Conservation (phyloP, 768 basidiomycete genomes). For the Lactarius psammicola region DNA sequence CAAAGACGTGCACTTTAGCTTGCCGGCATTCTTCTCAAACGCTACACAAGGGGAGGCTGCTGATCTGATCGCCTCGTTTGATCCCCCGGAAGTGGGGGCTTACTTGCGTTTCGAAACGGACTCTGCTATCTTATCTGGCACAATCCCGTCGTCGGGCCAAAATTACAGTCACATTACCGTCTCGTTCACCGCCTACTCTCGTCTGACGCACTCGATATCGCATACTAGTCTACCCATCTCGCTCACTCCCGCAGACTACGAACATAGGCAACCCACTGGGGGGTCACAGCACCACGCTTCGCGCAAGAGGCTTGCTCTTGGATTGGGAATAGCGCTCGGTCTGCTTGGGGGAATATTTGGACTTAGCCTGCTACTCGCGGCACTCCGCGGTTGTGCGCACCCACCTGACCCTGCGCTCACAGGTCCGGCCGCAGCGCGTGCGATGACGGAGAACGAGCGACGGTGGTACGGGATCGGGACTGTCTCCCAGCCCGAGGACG, state of each 20-base stretch:
- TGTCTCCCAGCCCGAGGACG: slow-evolving; percentile 29
- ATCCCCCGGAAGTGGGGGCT: slow-evolving; percentile 47
- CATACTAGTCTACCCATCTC: slow-evolving; percentile 57
- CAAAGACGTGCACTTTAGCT: slow-evolving; percentile 49
- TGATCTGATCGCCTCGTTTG: slow-evolving; percentile 53
- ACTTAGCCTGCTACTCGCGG: slow-evolving; percentile 54
- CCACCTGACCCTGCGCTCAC: slow-evolving; percentile 60
- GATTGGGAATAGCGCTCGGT: slow-evolving; percentile 61
- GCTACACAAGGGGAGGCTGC: slow-evolving; percentile 44
- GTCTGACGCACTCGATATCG: slow-evolving; percentile 65
- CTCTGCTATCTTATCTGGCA: slow-evolving; percentile 52
- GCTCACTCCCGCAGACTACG: slow-evolving; percentile 41
- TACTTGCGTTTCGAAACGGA: slow-evolving; percentile 55
- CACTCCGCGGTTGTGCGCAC: slow-evolving; percentile 52
- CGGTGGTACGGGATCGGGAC: slow-evolving; percentile 63
- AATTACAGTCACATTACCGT: slow-evolving; percentile 43
- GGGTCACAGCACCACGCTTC: slow-evolving; percentile 44
- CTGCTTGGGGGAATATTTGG: slow-evolving; percentile 56
- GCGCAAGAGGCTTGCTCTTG: slow-evolving; percentile 52
- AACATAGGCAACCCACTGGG: slow-evolving; percentile 37
- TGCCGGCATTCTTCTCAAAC: slow-evolving; percentile 58
- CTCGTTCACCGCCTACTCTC: slow-evolving; percentile 68
- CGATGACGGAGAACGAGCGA: slow-evolving; percentile 63
- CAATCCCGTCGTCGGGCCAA: slow-evolving; percentile 40
- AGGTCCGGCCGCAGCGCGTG: slow-evolving; percentile 56